These are phyloP conservation scores for Lichtheimia ornata DNA, from an alignment of 371 early-diverging fungal species.

Conservation along the genomic window DNA sequence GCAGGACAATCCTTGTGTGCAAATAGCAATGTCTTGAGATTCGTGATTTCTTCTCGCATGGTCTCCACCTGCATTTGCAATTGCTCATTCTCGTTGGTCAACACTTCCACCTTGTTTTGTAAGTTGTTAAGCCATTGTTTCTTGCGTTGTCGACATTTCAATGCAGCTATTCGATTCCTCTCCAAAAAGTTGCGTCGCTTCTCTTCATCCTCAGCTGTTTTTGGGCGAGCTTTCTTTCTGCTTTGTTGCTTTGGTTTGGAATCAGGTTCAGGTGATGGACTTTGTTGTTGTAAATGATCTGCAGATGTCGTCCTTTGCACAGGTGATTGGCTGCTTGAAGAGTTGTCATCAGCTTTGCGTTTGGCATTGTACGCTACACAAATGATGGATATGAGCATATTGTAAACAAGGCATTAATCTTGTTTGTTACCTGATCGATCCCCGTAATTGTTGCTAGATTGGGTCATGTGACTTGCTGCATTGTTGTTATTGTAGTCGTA, in stretches of 20 bases:
- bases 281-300: conserved; percentile 9
- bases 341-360: too few species aligned
- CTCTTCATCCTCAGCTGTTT: conserved; percentile 57
- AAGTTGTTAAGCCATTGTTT: conserved; percentile 82
- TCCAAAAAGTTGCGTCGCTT: conserved; percentile 82
- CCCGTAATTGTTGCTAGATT: too few species aligned
- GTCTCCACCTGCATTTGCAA: conserved; percentile 65
- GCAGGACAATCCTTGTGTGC: conserved; percentile 81
- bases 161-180: conserved; percentile 86
- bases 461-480: too few species aligned
- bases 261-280: conserved; percentile 5
- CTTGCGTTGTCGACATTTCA: conserved; percentile 90
- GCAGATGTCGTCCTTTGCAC: background rate
- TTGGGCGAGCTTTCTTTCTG: conserved; percentile 26
- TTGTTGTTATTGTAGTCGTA: too few species aligned
- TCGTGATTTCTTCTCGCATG: conserved; percentile 74
- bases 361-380: too few species aligned
- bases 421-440: too few species aligned
- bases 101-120: conserved; percentile 76
- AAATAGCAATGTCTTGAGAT: conserved; percentile 71
- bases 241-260: conserved; percentile 8
- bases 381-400: too few species aligned
- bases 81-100: conserved; percentile 73
- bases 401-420: too few species aligned
- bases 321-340: background rate